phyloP scores from a whole-genome alignment of 1,139 yeast species.

The Arxiozyma slooffiae region DNA sequence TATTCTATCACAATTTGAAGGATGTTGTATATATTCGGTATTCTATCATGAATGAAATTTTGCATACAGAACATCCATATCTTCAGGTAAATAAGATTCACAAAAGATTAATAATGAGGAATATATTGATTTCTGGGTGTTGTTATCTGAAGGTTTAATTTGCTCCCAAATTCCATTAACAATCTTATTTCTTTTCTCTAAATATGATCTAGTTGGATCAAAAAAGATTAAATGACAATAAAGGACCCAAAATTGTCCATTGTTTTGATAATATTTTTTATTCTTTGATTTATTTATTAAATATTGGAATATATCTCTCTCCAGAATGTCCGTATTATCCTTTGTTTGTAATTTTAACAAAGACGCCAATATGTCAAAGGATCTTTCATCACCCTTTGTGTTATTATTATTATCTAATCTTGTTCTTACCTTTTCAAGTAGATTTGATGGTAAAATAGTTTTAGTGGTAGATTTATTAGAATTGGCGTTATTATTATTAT shows the following conservation, averaged over 20 bases:
- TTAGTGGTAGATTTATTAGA: slow-evolving; percentile 1
- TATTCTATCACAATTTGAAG: background rate
- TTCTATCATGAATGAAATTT: background rate
- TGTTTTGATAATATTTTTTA: slow-evolving; percentile 14
- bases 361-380: slow-evolving; percentile 12
- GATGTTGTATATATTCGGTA: background rate
- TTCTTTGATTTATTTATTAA: slow-evolving; percentile 12
- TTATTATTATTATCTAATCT: slow-evolving; percentile 14
- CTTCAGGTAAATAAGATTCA: slow-evolving; percentile 25
- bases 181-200: slow-evolving; percentile 21
- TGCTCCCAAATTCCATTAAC: slow-evolving; percentile 17
- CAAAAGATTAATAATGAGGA: slow-evolving; percentile 16
- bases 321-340: slow-evolving; percentile 18
- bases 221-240: slow-evolving; percentile 23
- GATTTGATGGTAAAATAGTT: slow-evolving; percentile 7
- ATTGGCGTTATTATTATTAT: background rate
- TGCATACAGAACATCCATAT: slow-evolving; percentile 16
- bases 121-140: background rate
- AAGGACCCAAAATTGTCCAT: slow-evolving; percentile 21
- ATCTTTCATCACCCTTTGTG: slow-evolving; percentile 9
- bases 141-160: slow-evolving; percentile 7
- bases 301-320: slow-evolving; percentile 18
- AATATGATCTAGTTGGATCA: slow-evolving; percentile 19
- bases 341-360: slow-evolving; percentile 20
- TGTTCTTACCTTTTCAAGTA: slow-evolving; percentile 15